Conservation (phyloP, 2,329 filamentous ascomycete species). For the Apiospora arundinis region DNA sequence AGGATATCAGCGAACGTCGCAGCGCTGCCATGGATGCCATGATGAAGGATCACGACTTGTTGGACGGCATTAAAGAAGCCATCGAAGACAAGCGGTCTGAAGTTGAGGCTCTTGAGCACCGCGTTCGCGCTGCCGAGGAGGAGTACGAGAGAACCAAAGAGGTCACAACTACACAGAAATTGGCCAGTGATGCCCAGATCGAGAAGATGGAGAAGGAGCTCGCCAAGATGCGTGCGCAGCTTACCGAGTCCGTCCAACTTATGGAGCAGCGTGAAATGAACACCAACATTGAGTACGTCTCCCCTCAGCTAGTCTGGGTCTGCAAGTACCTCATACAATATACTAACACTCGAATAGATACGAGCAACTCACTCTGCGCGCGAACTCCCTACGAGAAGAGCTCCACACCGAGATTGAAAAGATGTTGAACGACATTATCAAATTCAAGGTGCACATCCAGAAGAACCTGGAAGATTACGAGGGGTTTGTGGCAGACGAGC, state of each 20-base stretch:
- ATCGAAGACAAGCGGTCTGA: slow-evolving; percentile 95
- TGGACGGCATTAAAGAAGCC: slow-evolving; percentile 94
- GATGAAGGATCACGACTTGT: slow-evolving; percentile 91
- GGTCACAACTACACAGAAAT: slow-evolving; percentile 82
- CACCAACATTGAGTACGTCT: slow-evolving; percentile 86
- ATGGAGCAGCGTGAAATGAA: slow-evolving; percentile 97
- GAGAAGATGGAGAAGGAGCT: slow-evolving; percentile 99
- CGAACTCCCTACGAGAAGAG: slow-evolving; percentile 88
- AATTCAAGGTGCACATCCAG: slow-evolving; percentile 98
- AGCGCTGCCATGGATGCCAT: slow-evolving; percentile 84
- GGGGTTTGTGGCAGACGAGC: slow-evolving; percentile 88
- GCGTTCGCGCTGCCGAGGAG: slow-evolving; percentile 85
- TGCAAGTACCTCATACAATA: slow-evolving; percentile 18
- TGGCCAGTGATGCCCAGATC: slow-evolving; percentile 89
- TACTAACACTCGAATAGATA: slow-evolving; percentile 60
- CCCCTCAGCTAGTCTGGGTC: not conserved
- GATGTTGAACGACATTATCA: slow-evolving; percentile 96
- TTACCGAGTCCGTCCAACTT: slow-evolving; percentile 86
- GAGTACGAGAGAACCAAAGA: slow-evolving; percentile 96
- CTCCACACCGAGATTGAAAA: slow-evolving; percentile 96
- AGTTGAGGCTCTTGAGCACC: slow-evolving; percentile 89
- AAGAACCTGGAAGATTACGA: slow-evolving; percentile 94
- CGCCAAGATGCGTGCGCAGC: slow-evolving; percentile 84
- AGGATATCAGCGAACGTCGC: slow-evolving; percentile 90
- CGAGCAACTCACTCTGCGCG: slow-evolving; percentile 86